A percentile compares a stretch with the other conserved stretches of the same genome.
phyloP scores from a whole-genome alignment of 1,139 yeast species.

The Diutina catenulata region DNA sequence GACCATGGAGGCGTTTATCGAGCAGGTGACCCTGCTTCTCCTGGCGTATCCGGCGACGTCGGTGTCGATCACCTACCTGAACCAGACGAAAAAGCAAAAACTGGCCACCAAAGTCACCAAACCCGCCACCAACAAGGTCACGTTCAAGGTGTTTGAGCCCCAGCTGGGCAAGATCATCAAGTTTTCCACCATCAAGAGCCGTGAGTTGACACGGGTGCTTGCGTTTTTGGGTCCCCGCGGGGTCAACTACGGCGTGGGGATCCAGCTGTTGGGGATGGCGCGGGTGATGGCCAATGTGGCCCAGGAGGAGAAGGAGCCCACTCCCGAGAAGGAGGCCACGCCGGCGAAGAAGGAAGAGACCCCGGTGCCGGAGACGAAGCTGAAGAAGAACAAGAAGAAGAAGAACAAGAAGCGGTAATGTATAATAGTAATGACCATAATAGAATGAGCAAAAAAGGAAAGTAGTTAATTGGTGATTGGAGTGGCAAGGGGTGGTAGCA shows the following conservation, averaged over 20 bases:
- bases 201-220: conserved; percentile 69
- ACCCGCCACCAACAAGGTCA: conserved; percentile 27
- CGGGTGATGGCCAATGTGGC: background rate
- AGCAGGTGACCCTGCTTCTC: conserved; percentile 5
- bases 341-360: background rate
- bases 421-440: no score
- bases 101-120: conserved; percentile 12
- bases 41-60: conserved; percentile 1
- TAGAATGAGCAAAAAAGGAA: no score
- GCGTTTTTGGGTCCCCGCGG: conserved; percentile 84
- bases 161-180: conserved; percentile 56
- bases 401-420: no score
- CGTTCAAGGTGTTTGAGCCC: conserved; percentile 65
- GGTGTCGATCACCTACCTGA: conserved; percentile 5
- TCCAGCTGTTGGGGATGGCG: background rate
- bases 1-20: conserved; percentile 5
- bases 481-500: no score
- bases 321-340: background rate
- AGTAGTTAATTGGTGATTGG: no score
- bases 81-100: conserved; percentile 11
- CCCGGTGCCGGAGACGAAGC: conserved; percentile 1
- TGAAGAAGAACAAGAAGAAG: conserved; percentile 5
- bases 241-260: conserved; percentile 22
- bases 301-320: background rate
- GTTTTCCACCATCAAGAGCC: conserved; percentile 49